These are phyloP conservation scores for Neobulgaria alba DNA, from an alignment of 2,329 filamentous ascomycete genomes.

Conservation along the genomic window DNA sequence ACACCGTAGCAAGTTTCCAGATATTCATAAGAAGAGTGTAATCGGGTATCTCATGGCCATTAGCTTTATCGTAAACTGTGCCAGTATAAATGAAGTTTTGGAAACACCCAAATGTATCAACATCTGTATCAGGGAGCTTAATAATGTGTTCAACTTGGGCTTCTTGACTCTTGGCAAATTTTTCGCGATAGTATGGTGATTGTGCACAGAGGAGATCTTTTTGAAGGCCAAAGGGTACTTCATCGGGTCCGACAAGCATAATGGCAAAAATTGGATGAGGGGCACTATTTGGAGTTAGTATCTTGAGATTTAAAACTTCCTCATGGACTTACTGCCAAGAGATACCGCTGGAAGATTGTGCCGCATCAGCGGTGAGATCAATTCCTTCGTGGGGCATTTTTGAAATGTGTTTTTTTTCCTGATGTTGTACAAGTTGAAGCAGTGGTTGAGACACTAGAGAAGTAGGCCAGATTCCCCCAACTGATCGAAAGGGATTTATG, in stretches of 20 bases:
- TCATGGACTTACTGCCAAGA: constrained; percentile 24
- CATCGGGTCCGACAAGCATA: constrained; percentile 21
- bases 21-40: constrained; percentile 22
- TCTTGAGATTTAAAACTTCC: background rate
- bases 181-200: constrained; percentile 23
- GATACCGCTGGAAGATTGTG: constrained; percentile 14
- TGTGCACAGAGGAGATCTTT: constrained; percentile 24
- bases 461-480: background rate
- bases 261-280: constrained; percentile 26
- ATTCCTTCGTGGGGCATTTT: constrained; percentile 17
- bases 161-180: constrained; percentile 13
- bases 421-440: too few species aligned
- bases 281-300: constrained; percentile 11
- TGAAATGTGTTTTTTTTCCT: too few species aligned
- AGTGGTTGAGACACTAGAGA: background rate
- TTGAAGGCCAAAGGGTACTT: constrained; percentile 25
- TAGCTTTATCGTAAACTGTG: constrained; percentile 20
- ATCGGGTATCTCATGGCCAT: constrained; percentile 17
- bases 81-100: constrained; percentile 26
- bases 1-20: constrained; percentile 24
- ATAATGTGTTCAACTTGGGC: constrained; percentile 21
- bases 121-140: constrained; percentile 19
- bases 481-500: background rate
- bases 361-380: constrained; percentile 19
- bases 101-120: constrained; percentile 24